phyloP scores from a whole-genome alignment of 176 grass and related monocot genomes.

The Oropetium thomaeum region DNA sequence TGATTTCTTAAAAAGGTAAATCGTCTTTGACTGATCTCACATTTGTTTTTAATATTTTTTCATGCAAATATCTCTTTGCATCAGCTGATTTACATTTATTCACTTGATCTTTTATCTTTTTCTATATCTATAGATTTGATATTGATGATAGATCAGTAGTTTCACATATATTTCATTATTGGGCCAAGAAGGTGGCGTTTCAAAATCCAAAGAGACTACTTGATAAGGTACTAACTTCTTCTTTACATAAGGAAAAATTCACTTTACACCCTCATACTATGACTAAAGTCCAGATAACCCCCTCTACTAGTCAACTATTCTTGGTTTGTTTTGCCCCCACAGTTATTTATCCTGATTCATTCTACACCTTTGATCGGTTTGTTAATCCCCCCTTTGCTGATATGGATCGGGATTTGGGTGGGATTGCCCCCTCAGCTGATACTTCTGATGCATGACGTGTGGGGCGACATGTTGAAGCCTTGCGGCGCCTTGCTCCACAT shows the following conservation, averaged over 20 bases:
- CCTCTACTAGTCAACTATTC: too few relatives aligned
- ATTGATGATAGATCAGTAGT: constrained; percentile 67
- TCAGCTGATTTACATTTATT: background rate
- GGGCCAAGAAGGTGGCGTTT: constrained; percentile 75
- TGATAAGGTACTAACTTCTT: constrained; percentile 47
- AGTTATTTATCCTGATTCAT: too few relatives aligned
- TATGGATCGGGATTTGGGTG: too few relatives aligned
- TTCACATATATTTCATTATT: constrained; percentile 77
- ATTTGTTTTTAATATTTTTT: constrained; percentile 5
- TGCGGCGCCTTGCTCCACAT: too few relatives aligned
- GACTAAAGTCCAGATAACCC: too few relatives aligned
- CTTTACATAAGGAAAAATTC: background rate
- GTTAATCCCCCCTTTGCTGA: too few relatives aligned
- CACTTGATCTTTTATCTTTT: constrained; percentile 17
- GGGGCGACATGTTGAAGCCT: too few relatives aligned
- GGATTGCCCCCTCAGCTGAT: too few relatives aligned
- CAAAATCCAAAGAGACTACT: constrained; percentile 76
- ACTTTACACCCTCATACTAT: too few relatives aligned
- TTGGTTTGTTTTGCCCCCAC: too few relatives aligned
- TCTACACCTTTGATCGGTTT: too few relatives aligned
- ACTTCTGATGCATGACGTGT: too few relatives aligned
- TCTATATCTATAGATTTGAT: constrained; percentile 49
- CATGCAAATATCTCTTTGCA: background rate
- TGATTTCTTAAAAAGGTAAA: constrained; percentile 88
- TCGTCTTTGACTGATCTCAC: background rate